Base-by-base conservation (phyloP, 2,329 filamentous ascomycete species). In the Lachnellula suecica region DNA sequence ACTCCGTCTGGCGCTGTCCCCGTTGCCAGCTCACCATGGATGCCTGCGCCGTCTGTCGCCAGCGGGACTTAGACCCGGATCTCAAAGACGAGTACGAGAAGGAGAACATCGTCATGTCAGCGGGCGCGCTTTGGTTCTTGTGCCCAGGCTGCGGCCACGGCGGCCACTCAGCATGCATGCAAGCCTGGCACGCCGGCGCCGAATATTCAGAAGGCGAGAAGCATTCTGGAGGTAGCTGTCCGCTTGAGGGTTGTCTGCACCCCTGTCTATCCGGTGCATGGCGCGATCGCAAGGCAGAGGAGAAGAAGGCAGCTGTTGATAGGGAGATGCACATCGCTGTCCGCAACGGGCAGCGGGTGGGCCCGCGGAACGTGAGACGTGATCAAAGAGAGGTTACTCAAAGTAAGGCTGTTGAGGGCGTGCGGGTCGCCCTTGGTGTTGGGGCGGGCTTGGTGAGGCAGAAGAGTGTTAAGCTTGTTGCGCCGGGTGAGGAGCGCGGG, bases 231-330 rank as follows among this genome's bases (percentile, higher is more conserved):
- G 83, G 83, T 0, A 84, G 78, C 65, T 87, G 83, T 57, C 83
- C 83, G 2, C 68, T 84, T n/a, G 82, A 85, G 56, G 83, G 83
- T 0, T 87, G 83, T 62, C 78, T 82, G 3, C 83, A 87, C 60
- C 79, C 80, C 24, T 87, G 83, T 55, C 72, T 86, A 0, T 81
- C 82, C 0, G 80, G 81, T 0, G 71, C 71, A 31, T 84, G 81
- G 69, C 74, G 79, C 4, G 71, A 76, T 6, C 23, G 73, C 72
- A 0, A 71, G 71, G 2, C 69, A 74, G 4, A 73, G 72, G 27
- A 68, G 43, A 63, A 53, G 40, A 56, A 59, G 11, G 51, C 44
- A 8, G 49, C 24, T 17, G 60, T 52, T 31, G 56, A 57, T 4
- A 80, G 82, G n/a, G 80, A 83, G 51, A 66, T 83, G 2, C 74